Evolutionary conservation across 176 grass and related monocot species (phyloP).

Genomic region (Chloris gayana): DNA sequence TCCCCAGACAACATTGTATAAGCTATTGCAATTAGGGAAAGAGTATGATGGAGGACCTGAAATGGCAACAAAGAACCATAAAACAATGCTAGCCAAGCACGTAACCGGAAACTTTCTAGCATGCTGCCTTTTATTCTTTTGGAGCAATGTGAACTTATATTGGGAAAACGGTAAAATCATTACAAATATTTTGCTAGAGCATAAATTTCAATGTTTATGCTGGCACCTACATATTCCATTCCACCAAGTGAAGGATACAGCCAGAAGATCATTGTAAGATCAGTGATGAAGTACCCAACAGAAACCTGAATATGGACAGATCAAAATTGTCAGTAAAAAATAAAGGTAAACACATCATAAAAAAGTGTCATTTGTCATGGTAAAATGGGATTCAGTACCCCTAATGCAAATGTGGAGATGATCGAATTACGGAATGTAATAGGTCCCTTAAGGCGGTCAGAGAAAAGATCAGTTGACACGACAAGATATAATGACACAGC

Average conservation of each 20-base stretch:
- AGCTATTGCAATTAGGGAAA: conserved; percentile 78
- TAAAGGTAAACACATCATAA: conserved; percentile 23
- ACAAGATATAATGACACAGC: conserved; percentile 78
- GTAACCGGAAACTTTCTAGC: conserved; percentile 5
- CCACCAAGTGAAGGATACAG: conserved; percentile 90
- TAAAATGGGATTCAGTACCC: conserved; percentile 57
- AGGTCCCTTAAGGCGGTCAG: conserved; percentile 59
- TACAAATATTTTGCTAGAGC: background rate
- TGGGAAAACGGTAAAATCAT: conserved; percentile 9
- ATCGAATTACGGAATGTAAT: conserved; percentile 75
- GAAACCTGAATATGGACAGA: conserved; percentile 69
- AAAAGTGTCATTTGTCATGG: conserved; percentile 22
- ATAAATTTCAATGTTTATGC: conserved; percentile 23
- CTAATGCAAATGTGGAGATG: conserved; percentile 77
- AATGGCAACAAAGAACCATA: conserved; percentile 36
- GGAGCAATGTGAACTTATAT: conserved; percentile 5
- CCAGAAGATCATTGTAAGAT: conserved; percentile 96
- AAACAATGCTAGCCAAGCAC: conserved; percentile 24
- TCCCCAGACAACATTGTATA: conserved; percentile 88
- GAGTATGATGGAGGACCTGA: conserved; percentile 89
- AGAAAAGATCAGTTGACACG: conserved; percentile 81
- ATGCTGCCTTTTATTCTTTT: background rate
- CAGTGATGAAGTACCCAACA: conserved; percentile 87
- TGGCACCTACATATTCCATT: conserved; percentile 92
- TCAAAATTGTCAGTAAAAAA: conserved; percentile 28